Conservation (phyloP, 371 early-diverging fungal genomes). For the Coemansia sp. region DNA sequence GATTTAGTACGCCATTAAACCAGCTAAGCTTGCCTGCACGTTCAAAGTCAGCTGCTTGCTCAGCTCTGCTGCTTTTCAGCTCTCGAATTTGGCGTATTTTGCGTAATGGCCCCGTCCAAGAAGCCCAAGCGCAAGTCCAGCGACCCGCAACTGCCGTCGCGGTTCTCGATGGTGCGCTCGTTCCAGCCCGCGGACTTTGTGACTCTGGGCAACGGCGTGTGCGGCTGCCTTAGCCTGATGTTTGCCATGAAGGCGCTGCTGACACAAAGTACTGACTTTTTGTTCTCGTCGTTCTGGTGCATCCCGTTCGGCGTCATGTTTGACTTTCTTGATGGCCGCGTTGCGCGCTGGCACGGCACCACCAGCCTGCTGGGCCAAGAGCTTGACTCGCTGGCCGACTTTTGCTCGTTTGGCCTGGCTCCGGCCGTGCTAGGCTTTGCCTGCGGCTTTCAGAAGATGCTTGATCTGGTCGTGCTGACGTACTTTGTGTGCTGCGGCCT, state of each 20-base stretch:
- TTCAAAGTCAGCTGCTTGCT: not conserved
- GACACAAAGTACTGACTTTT: slow-evolving; percentile 60
- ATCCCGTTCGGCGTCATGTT: slow-evolving; percentile 79
- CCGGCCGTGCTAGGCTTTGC: slow-evolving; percentile 85
- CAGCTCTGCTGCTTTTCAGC: not conserved
- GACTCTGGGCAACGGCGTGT: slow-evolving; percentile 83
- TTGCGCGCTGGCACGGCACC: slow-evolving; percentile 84
- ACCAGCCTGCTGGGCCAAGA: slow-evolving; percentile 67
- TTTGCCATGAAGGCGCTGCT: slow-evolving; percentile 78
- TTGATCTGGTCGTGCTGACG: slow-evolving; percentile 73
- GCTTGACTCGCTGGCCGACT: slow-evolving; percentile 72
- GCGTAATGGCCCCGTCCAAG: not conserved
- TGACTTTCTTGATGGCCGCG: slow-evolving; percentile 84
- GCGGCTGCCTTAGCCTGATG: slow-evolving; percentile 78
- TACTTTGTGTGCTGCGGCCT: slow-evolving; percentile 90
- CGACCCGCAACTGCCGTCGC: slow-evolving; percentile 41
- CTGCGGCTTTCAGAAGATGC: slow-evolving; percentile 79
- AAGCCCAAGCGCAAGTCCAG: slow-evolving; percentile 21
- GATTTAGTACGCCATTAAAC: not conserved
- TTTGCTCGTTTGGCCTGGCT: slow-evolving; percentile 85
- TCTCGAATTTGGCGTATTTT: not conserved
- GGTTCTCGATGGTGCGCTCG: slow-evolving; percentile 54
- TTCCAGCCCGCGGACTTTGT: slow-evolving; percentile 84
- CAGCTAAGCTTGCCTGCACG: too few relatives aligned
- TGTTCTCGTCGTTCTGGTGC: slow-evolving; percentile 69